Base-by-base conservation (phyloP, 768 basidiomycete species). In the Leucosporidium scottii region DNA sequence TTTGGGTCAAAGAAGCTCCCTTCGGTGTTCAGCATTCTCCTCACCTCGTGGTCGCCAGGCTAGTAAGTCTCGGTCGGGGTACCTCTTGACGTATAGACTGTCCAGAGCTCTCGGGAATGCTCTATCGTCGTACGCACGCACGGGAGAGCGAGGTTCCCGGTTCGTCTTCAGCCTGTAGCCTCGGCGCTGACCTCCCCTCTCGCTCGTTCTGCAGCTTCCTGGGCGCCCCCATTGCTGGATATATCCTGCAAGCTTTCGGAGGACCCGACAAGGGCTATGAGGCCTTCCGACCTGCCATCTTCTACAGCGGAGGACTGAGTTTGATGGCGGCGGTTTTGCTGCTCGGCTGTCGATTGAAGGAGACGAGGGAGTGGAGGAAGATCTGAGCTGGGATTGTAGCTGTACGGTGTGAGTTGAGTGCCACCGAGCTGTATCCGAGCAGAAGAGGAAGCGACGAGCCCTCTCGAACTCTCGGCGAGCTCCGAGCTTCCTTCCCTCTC, bases 1-100 rank as follows among this genome's bases (percentile, higher is more conserved):
- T 59, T 59, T 12, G 59, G 59, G 17, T 59, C 59, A 13, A 25
- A 25, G 17, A 59, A 59, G 59, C 59, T 59, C 17, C 15, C 44
- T 25, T 20, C 28, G 7, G 28, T 28, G 9, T 59, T 59, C 21
- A n/a, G 36, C 9, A 39, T 59, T 51, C 50, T 51, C 50, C 50
- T 23, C 6, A 23, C 50, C 50, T 51, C 21, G 8, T 59, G 59
- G 59, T 27, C 59, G 3, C 59, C 59, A 4, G 59, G 59, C n/a
- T 59, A 59, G 59, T 59, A 30, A 13, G 59, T 47, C 25, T 39
- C 36, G n/a, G 1, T 3, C 15, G 44, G n/a, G n/a, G n/a, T n/a
- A n/a, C n/a, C n/a, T n/a, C n/a, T n/a, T n/a, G n/a, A n/a, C n/a
- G n/a, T n/a, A n/a, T n/a, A n/a, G n/a, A n/a, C n/a, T n/a, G n/a